Evolutionary conservation across 192 early-diverging fungal species (phyloP), one percentile per base, ranked within the genome.

Genomic region (Backusella morwellensis): DNA sequence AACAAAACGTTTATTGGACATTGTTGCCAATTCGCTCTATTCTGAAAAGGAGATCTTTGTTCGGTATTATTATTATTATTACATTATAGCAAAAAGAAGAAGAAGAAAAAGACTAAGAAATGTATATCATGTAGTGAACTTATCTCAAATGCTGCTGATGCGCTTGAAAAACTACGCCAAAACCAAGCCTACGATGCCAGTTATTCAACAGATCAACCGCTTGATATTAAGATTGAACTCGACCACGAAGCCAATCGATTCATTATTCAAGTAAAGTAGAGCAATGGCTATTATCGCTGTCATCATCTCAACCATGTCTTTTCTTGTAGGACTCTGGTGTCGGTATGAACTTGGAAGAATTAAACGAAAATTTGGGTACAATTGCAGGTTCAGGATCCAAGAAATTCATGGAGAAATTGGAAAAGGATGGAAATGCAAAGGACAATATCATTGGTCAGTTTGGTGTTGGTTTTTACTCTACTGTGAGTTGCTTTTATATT

Each of bases 361-460:
- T 94, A n/a, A 89, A 90, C 42, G 82, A 86, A 12, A 94, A 94
- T 81, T 80, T 96, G 32, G 95, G 95, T 74, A 95, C 94, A 29
- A 93, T 96, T 81, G 95, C 95, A 35, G 88, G 93, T 70, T 95
- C 93, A 34, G 95, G 95, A 44, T 95, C 95, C 15, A 90, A 91
- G 74, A 92, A 91, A 32, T 96, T 96, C 77, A 56, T 96, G 71
- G 87, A 92, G 52, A 84, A 87, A 35, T 69, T 95, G 35, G 79
- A 78, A 17, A 81, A 75, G 19, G 79, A 74, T 19, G 74, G 79
- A 19, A 70, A 14, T 32, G 84, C 86, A 35, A 86, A 88, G 69
- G 88, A 95, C 35, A 87, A 85, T 73, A 88, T 96, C 77, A 95
- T 94, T 86, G 95, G 95, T 74, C 93, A 96, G 77, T 96, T 96